Conservation (phyloP, 805 yeast species). For the Wickerhamomyces bisporus region DNA sequence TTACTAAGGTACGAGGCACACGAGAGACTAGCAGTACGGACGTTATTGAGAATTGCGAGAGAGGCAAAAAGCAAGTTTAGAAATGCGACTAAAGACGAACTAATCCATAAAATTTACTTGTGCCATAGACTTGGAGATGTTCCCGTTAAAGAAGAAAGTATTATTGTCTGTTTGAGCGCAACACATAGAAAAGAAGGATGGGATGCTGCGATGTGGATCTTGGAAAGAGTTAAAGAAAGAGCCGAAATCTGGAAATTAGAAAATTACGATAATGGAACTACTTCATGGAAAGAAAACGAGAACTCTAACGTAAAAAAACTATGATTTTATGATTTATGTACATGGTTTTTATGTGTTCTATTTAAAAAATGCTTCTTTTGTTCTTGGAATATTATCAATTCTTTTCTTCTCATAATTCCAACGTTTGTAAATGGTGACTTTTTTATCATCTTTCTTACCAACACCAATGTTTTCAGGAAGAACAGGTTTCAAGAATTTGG, state of each 20-base stretch:
- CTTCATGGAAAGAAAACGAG: constrained; percentile 40
- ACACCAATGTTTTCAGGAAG: constrained; percentile 45
- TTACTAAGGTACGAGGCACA: constrained; percentile 44
- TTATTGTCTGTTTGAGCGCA: constrained; percentile 38
- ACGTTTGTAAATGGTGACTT: constrained; percentile 45
- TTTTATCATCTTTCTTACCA: constrained; percentile 41
- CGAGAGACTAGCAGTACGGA: constrained; percentile 33
- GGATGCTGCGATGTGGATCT: constrained; percentile 38
- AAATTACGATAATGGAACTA: constrained; percentile 34
- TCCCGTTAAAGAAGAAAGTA: constrained; percentile 42
- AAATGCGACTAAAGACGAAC: constrained; percentile 12
- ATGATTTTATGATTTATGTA: constrained; percentile 2
- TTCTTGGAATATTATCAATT: constrained; percentile 50
- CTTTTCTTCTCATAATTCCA: constrained; percentile 55
- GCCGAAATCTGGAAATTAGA: constrained; percentile 52
- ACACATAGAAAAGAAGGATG: constrained; percentile 45
- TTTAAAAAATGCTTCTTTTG: constrained; percentile 41
- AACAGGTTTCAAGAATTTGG: constrained; percentile 48
- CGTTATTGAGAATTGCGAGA: constrained; percentile 31
- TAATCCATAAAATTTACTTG: constrained; percentile 33
- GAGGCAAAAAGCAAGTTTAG: constrained; percentile 26
- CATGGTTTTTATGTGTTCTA: neutral
- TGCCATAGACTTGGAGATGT: constrained; percentile 44
- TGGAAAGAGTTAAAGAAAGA: constrained; percentile 38
- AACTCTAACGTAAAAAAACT: constrained; percentile 13